A percentile compares a stretch with the other conserved stretches of the same genome.
These are phyloP conservation scores for Talaromyces sp. DNA, from an alignment of 2,329 filamentous ascomycete genomes.

Conservation along the genomic window DNA sequence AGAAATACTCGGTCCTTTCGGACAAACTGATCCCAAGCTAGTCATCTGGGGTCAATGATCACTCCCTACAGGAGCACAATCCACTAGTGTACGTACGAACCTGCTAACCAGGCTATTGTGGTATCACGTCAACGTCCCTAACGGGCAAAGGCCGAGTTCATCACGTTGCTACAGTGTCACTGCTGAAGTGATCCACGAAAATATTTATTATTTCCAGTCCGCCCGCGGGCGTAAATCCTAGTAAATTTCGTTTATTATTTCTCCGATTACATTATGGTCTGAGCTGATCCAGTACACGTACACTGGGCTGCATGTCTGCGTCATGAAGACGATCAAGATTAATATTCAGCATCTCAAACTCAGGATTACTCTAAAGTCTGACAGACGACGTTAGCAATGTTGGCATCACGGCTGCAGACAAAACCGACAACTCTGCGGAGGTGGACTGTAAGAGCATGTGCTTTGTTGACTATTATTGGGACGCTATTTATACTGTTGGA, in stretches of 20 bases:
- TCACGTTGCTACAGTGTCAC: not conserved
- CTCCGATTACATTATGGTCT: not conserved
- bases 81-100: not conserved
- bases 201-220: not conserved
- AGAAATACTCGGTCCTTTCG: not conserved
- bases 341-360: not conserved
- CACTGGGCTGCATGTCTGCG: not conserved
- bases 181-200: not conserved
- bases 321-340: not conserved
- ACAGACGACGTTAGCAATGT: not conserved
- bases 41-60: not conserved
- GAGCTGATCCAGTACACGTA: not conserved
- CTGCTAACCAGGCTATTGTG: not conserved
- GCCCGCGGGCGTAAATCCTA: not conserved
- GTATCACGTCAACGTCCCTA: not conserved
- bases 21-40: not conserved
- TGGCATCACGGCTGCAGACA: not conserved
- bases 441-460: slow-evolving; percentile 2
- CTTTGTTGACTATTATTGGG: not conserved
- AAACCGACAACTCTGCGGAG: not conserved
- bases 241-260: not conserved
- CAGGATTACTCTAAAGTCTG: not conserved
- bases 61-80: not conserved
- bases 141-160: not conserved
- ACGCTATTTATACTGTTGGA: not conserved